Evolutionary conservation across 805 yeast genomes (phyloP).

Genomic region (Dipodascus geniculatus): DNA sequence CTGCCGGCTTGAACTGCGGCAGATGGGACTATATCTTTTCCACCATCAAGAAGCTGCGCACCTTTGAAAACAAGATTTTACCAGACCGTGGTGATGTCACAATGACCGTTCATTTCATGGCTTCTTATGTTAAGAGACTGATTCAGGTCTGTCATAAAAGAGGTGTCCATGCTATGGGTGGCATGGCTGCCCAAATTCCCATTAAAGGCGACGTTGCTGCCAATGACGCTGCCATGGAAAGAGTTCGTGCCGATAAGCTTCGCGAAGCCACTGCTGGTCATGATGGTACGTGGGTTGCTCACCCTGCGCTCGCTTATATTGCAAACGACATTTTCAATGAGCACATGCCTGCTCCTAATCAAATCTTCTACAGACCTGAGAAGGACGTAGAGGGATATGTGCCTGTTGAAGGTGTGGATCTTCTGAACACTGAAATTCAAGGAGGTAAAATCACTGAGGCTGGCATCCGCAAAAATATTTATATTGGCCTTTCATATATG

Average conservation of each 20-base stretch:
- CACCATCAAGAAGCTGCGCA: conserved; percentile 50
- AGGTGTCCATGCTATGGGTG: conserved; percentile 65
- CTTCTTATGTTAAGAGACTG: conserved; percentile 49
- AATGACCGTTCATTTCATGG: conserved; percentile 60
- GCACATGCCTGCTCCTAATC: conserved; percentile 62
- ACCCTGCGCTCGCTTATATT: conserved; percentile 54
- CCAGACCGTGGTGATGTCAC: conserved; percentile 64
- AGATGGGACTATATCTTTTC: conserved; percentile 68
- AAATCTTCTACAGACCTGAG: conserved; percentile 36
- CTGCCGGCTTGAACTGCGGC: conserved; percentile 62
- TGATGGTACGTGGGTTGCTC: conserved; percentile 70
- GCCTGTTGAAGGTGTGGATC: conserved; percentile 41
- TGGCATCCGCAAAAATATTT: conserved; percentile 49
- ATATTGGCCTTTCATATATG: conserved; percentile 53
- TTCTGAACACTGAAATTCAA: conserved; percentile 45
- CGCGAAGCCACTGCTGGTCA: conserved; percentile 56
- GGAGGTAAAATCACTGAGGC: conserved; percentile 48
- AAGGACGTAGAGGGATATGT: conserved; percentile 32
- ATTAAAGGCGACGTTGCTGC: conserved; percentile 48
- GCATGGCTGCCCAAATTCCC: conserved; percentile 68
- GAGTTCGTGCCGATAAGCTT: conserved; percentile 51
- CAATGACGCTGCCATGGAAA: conserved; percentile 48
- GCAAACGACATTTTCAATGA: conserved; percentile 55
- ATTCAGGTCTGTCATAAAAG: conserved; percentile 58
- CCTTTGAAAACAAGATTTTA: conserved; percentile 43